Evolutionary conservation across 208 protist species (phyloP), one percentile per base, ranked within the genome.

Genomic region (Vickermania spadyakhi): DNA sequence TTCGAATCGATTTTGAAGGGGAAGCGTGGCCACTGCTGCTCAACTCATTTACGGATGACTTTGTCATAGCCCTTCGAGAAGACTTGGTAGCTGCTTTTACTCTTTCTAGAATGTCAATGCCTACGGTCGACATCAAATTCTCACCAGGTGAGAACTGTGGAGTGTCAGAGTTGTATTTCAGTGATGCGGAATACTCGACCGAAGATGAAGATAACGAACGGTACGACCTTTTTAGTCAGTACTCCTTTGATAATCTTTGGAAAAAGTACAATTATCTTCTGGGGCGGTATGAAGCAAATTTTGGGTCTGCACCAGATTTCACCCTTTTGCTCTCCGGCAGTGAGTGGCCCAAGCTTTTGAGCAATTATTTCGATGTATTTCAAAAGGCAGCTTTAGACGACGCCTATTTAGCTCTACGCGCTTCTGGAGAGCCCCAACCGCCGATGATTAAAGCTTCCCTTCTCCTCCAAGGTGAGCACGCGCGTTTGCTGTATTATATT

Each of bases 361-460:
- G 36, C 18, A 45, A 45, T 45, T 45, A 45, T 18, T 45, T 45
- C 36, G 36, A 45, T 45, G 36, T 45, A n/a, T 45, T 45, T 45
- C 36, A 7, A 45, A 45, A 45, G 18, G 36, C 36, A 45, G 36
- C 36, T 45, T 45, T 45, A 45, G 36, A 45, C 18, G 36, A 45
- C 18, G 36, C 36, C 36, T 45, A 45, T 18, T 45, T 45, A 45
- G 36, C 36, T 7, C 36, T 45, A 7, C 36, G 36, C 18, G 36
- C 36, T 7, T 7, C 36, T 45, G 36, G 36, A 45, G 36, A 45
- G 18, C 36, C 36, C 18, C 36, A 45, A 18, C 36, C 36, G 11
- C 36, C 36, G 18, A n/a, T 45, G 18, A 45, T 45, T n/a, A 45
- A 45, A 45, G 36, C 36, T 7, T 45, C 36, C 11, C 36, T 45